Percentiles rank a stretch among this genome's conserved stretches.
Conservation (phyloP, 106 monocot genomes). For the Ottelia alismoides region DNA sequence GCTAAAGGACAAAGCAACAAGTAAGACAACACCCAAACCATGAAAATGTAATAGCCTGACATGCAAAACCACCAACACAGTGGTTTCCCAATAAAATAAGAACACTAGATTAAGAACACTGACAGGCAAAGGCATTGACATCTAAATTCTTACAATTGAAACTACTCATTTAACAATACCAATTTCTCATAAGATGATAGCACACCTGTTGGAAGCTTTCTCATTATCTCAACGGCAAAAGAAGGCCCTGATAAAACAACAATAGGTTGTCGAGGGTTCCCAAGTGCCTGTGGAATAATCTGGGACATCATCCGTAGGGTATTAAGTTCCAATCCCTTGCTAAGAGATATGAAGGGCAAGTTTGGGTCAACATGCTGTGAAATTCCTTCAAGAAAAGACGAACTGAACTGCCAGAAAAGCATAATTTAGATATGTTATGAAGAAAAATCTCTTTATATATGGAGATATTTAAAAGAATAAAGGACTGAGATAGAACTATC, state of each 20-base stretch:
- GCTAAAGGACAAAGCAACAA: slow-evolving; percentile 23
- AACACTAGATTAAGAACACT: too few relatives aligned
- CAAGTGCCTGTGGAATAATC: slow-evolving; percentile 75
- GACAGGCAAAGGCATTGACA: too few relatives aligned
- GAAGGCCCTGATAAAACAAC: slow-evolving; percentile 85
- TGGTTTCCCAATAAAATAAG: too few relatives aligned
- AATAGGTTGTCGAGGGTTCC: slow-evolving; percentile 81
- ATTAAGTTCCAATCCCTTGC: slow-evolving; percentile 90
- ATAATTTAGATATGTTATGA: neutral
- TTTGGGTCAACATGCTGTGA: slow-evolving; percentile 74
- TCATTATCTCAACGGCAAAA: slow-evolving; percentile 86
- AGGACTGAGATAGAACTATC: too few relatives aligned
- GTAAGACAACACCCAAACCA: neutral
- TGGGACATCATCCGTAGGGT: slow-evolving; percentile 92
- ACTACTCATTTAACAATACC: too few relatives aligned
- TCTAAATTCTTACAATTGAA: too few relatives aligned
- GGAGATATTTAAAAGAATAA: too few relatives aligned
- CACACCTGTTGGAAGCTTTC: slow-evolving; percentile 92
- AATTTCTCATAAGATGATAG: too few relatives aligned
- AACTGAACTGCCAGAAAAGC: slow-evolving; percentile 93
- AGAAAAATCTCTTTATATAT: too few relatives aligned
- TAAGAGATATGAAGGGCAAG: slow-evolving; percentile 92
- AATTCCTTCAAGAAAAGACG: slow-evolving; percentile 82
- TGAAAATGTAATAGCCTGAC: too few relatives aligned
- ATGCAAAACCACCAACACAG: too few relatives aligned